Evolutionary conservation across 805 yeast genomes (phyloP).

Genomic region (Metschnikowia lunata): DNA sequence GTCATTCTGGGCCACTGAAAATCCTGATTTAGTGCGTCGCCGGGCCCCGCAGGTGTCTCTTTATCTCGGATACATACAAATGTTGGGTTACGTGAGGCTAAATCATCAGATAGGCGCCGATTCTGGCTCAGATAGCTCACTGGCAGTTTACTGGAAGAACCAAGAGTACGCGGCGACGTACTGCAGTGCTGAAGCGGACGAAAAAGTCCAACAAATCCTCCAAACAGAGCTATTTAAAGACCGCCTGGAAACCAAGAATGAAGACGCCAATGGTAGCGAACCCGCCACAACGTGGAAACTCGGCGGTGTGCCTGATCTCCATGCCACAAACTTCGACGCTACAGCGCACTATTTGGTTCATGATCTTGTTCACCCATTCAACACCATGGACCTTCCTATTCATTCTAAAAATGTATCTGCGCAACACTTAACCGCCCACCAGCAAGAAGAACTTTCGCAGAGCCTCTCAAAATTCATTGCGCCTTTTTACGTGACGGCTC

Average conservation of each 20-base stretch:
- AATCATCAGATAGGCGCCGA: slow-evolving; percentile 31
- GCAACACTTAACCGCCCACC: slow-evolving; percentile 3
- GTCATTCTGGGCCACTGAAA: slow-evolving; percentile 9
- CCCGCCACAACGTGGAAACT: slow-evolving; percentile 8
- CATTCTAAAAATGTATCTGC: background rate
- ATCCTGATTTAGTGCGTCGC: background rate
- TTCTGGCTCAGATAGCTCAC: slow-evolving; percentile 12
- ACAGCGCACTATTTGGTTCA: slow-evolving; percentile 25
- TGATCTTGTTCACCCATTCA: slow-evolving; percentile 32
- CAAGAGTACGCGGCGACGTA: slow-evolving; percentile 29
- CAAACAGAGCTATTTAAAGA: slow-evolving; percentile 23
- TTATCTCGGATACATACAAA: slow-evolving; percentile 35
- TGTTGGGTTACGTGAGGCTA: slow-evolving; percentile 36
- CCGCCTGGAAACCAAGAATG: background rate
- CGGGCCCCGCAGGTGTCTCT: slow-evolving; percentile 14
- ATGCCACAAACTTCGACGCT: slow-evolving; percentile 17
- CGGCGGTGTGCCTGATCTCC: slow-evolving; percentile 35
- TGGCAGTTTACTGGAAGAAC: slow-evolving; percentile 34
- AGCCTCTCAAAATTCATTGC: slow-evolving; percentile 30
- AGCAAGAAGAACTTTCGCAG: slow-evolving; percentile 11
- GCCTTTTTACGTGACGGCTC: slow-evolving; percentile 40
- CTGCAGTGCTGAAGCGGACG: slow-evolving; percentile 21
- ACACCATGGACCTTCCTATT: slow-evolving; percentile 18
- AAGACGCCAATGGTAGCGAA: background rate
- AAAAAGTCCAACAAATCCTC: slow-evolving; percentile 19